Evolutionary conservation across 78 protist genomes (phyloP), one percentile per base, ranked within the genome.

Genomic region (Salpingoeca rosetta): DNA sequence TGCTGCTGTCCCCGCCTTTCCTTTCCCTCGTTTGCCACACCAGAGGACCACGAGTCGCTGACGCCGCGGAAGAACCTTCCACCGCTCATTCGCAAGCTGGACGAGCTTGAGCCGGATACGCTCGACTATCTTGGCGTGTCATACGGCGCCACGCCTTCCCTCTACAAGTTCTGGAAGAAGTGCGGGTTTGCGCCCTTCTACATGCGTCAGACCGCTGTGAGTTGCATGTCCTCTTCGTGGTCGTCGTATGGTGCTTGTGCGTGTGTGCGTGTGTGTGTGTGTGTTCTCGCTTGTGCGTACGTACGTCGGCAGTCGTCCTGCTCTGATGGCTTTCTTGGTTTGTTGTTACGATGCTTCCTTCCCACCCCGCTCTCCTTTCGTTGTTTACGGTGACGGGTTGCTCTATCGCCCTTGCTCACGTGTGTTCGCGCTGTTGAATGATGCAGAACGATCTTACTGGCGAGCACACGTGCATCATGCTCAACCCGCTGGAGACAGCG

Each of bases 391-490:
- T 51, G 65, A 17, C 65, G 10, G 10, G 2, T 72, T 2, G 35
- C 65, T 12, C 12, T 51, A 7, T 51, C 28, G 10, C 76, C 65
- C 82, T 26, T 1, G 28, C 74, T 80, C 35, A 3, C 65, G 17
- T 51, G 65, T 51, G 65, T 7, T 51, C 27, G 37, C 35, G 56
- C 11, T 3, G 40, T 56, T 10, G 42, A n/a, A n/a, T n/a, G n/a
- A n/a, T 51, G 44, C 36, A 2, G 75, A 96, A 96, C 89, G 99
- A 97, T 42, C 51, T 95, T 75, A 98, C 99, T 0, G 99, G 99
- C 40, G 99, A 98, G 91, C 94, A 96, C 90, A 88, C 97, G 27
- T 92, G 96, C 80, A 92, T 98, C 81, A 94, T 97, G 96, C 80
- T 98, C 37, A 2, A 28, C 1, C 72, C 73, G 51, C 89, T 92